Conservation (phyloP, 306 rosid genomes). For the Dalbergia cultrata region DNA sequence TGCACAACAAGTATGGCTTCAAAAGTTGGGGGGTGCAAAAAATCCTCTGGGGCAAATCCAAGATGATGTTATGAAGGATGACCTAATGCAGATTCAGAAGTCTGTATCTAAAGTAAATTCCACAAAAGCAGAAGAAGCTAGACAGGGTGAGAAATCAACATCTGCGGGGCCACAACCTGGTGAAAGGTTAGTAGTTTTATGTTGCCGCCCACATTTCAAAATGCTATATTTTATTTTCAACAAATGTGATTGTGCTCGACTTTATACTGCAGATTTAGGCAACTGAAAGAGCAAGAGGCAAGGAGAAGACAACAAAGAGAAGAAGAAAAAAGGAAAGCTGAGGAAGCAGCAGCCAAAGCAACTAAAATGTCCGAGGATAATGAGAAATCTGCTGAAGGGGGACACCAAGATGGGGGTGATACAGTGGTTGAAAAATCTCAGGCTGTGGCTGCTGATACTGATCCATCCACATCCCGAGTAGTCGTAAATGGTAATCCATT, state of each 20-base stretch:
- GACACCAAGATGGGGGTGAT: constrained; percentile 53
- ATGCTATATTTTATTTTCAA: constrained; percentile 26
- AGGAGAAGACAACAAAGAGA: constrained; percentile 71
- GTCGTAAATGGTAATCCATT: constrained; percentile 65
- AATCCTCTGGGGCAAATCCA: constrained; percentile 58
- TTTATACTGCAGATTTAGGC: constrained; percentile 72
- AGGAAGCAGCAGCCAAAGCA: constrained; percentile 63
- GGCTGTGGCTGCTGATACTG: constrained; percentile 45
- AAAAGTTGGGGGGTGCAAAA: constrained; percentile 90
- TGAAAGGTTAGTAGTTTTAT: constrained; percentile 68
- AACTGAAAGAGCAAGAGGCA: constrained; percentile 87
- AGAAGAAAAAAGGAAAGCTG: constrained; percentile 76
- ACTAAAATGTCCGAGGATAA: constrained; percentile 50
- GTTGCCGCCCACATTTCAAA: constrained; percentile 3
- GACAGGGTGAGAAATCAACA: constrained; percentile 58
- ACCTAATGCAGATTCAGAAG: constrained; percentile 57
- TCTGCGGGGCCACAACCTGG: constrained; percentile 75
- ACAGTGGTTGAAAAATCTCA: constrained; percentile 49
- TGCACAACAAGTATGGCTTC: constrained; percentile 97
- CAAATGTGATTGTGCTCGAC: constrained; percentile 9
- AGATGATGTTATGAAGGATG: constrained; percentile 58
- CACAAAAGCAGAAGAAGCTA: constrained; percentile 52
- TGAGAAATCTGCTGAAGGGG: constrained; percentile 52
- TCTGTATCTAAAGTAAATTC: constrained; percentile 57
- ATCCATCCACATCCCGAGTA: constrained; percentile 59